Conservation (phyloP, 208 protist genomes). For the Trypanosoma caninum region DNA sequence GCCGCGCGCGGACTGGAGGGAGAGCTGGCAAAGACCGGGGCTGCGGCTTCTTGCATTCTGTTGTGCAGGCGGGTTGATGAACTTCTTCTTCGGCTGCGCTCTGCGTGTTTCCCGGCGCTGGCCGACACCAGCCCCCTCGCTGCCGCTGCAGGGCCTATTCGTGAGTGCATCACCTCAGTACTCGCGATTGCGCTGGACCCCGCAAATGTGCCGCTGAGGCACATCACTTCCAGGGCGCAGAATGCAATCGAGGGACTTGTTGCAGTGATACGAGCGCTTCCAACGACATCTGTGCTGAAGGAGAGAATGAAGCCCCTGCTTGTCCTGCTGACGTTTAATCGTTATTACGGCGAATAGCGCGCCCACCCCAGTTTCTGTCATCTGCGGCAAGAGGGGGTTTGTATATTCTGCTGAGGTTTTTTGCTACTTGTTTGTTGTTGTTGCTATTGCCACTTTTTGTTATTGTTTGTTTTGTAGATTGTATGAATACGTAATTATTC, state of each 20-base stretch:
- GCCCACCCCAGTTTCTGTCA: no score
- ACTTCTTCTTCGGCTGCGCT: slow-evolving; percentile 51
- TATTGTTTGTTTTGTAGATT: neutral
- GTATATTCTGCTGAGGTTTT: no score
- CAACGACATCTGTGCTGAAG: slow-evolving; percentile 36
- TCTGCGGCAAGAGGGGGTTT: no score
- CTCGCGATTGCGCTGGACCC: slow-evolving; percentile 56
- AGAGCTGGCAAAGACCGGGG: slow-evolving; percentile 7
- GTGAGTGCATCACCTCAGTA: slow-evolving; percentile 40
- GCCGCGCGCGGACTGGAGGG: slow-evolving; percentile 57
- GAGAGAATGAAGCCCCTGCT: slow-evolving; percentile 57
- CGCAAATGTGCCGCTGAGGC: slow-evolving; percentile 41
- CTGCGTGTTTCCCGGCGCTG: slow-evolving; percentile 48
- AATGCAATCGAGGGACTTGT: slow-evolving; percentile 71
- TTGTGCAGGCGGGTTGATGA: slow-evolving; percentile 63
- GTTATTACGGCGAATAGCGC: slow-evolving; percentile 60
- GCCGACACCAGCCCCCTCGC: slow-evolving; percentile 22
- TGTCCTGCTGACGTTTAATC: slow-evolving; percentile 75
- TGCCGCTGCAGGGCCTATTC: slow-evolving; percentile 26
- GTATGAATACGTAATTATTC: no score
- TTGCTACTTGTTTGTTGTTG: neutral
- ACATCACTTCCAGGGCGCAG: slow-evolving; percentile 45
- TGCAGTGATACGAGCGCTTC: slow-evolving; percentile 36
- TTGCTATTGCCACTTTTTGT: neutral
- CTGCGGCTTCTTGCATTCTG: slow-evolving; percentile 44